Evolutionary conservation across 1,139 yeast species (phyloP), one percentile per base, ranked within the genome.

Genomic region (Saccharomyces hybrid): DNA sequence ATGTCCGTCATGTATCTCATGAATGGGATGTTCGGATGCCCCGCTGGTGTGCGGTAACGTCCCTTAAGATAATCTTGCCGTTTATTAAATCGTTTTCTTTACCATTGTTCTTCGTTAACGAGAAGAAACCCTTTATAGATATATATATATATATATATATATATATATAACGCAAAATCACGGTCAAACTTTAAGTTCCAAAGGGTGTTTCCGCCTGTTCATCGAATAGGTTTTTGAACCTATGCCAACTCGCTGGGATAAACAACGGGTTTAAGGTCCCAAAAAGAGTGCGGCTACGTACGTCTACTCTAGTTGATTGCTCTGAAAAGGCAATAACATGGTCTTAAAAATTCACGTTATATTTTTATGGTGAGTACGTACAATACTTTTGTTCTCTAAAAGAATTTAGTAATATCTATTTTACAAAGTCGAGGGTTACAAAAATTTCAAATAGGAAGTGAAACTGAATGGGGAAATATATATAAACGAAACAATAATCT

Each of bases 401-500:
- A 24, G 42, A 44, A 44, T 38, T 50, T 50, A 44, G 47, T 44
- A 50, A 50, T 47, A 44, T 50, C 52, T 50, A 50, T 50, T 50
- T 50, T 50, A 50, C 52, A 50, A 50, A 50, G 32, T 26, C 42
- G 34, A 29, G 32, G 34, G 52, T 14, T 50, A 50, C 46, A 29
- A 50, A 50, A 42, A 50, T 44, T 21, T 34, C 47, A 44, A 48
- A 50, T 50, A 50, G 27, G 47, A 50, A 50, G 47, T 44, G 26
- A 48, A 27, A 14, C 28, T 46, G 48, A 26, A 27, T 26, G 48
- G 48, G 48, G 48, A 46, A 46, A 46, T 46, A 27, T 46, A 26
- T 46, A 24, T 26, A 27, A 46, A 46, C 48, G 21, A 46, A 27
- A 26, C 31, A 26, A 48, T 48, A 21, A 21, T 14, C 21, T 21